Evolutionary conservation across 2,329 filamentous ascomycete species (phyloP).

Genomic region (Trichoderma sp.): DNA sequence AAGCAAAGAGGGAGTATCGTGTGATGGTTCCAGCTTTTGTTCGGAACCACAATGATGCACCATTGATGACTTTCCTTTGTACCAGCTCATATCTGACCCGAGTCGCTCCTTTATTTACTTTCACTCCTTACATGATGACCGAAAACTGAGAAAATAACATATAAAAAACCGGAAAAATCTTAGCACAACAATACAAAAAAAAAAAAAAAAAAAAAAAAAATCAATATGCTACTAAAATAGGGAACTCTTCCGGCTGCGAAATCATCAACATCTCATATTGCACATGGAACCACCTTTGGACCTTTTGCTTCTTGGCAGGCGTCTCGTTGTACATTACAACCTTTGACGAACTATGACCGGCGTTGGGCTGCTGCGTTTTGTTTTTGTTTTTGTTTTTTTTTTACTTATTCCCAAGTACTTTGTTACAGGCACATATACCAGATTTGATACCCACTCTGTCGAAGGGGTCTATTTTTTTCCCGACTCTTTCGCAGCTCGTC

Average conservation of each 20-base stretch:
- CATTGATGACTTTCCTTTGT: conserved; percentile 19
- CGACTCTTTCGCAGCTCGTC: conserved; percentile 9
- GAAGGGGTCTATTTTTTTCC: not conserved
- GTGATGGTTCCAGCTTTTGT: not conserved
- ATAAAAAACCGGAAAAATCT: not conserved
- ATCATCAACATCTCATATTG: not conserved
- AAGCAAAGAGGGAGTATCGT: not conserved
- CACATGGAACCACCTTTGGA: not conserved
- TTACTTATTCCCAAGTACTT: conserved; percentile 9
- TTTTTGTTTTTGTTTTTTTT: not conserved
- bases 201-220: not conserved
- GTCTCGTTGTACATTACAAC: conserved; percentile 14
- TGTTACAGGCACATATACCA: conserved; percentile 22
- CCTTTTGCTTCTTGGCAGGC: not conserved
- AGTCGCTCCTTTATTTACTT: conserved; percentile 19
- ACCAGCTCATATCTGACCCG: not conserved
- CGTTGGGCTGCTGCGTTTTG: conserved; percentile 13
- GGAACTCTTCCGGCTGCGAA: conserved; percentile 13
- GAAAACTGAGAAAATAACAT: not conserved
- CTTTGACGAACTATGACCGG: conserved; percentile 10
- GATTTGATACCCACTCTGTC: conserved; percentile 25
- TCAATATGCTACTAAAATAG: not conserved
- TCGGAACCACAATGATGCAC: not conserved
- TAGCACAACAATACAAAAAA: not conserved
- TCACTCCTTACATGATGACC: not conserved